Conservation (phyloP, 1,139 yeast species). For the Chernovozyma aurita region DNA sequence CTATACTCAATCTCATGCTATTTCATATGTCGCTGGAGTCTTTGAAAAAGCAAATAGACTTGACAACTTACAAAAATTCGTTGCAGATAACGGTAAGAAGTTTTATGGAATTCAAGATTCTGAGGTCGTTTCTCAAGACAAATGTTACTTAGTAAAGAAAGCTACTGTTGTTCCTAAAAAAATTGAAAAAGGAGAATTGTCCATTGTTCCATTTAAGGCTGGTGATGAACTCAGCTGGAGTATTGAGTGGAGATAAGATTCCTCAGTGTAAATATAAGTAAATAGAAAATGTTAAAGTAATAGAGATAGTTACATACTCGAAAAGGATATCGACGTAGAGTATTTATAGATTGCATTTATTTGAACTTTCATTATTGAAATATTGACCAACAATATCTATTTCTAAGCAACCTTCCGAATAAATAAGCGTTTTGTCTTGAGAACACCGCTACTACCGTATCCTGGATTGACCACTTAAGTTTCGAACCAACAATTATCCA, state of each 20-base stretch:
- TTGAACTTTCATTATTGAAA: no score
- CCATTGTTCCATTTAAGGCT: slow-evolving; percentile 87
- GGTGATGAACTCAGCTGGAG: slow-evolving; percentile 73
- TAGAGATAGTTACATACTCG: no score
- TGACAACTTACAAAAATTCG: slow-evolving; percentile 67
- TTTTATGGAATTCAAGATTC: slow-evolving; percentile 58
- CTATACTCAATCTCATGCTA: slow-evolving; percentile 79
- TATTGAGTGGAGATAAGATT: slow-evolving; percentile 66
- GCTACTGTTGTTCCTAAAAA: slow-evolving; percentile 55
- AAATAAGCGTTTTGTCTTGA: no score
- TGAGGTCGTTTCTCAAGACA: slow-evolving; percentile 42
- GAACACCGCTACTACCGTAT: no score
- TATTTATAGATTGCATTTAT: no score
- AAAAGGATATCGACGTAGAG: no score
- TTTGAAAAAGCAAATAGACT: slow-evolving; percentile 66
- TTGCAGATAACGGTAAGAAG: slow-evolving; percentile 62
- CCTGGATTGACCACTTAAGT: no score
- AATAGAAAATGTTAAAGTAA: no score
- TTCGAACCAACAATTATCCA: no score
- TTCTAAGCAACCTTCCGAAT: no score
- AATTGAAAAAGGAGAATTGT: slow-evolving; percentile 42
- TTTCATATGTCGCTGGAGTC: slow-evolving; percentile 81
- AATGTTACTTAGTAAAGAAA: slow-evolving; percentile 48
- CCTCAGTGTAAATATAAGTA: neutral
- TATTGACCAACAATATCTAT: no score